These are phyloP conservation scores for Tetradesmus obliquus DNA, from an alignment of 139 green algal species.

Conservation along the genomic window DNA sequence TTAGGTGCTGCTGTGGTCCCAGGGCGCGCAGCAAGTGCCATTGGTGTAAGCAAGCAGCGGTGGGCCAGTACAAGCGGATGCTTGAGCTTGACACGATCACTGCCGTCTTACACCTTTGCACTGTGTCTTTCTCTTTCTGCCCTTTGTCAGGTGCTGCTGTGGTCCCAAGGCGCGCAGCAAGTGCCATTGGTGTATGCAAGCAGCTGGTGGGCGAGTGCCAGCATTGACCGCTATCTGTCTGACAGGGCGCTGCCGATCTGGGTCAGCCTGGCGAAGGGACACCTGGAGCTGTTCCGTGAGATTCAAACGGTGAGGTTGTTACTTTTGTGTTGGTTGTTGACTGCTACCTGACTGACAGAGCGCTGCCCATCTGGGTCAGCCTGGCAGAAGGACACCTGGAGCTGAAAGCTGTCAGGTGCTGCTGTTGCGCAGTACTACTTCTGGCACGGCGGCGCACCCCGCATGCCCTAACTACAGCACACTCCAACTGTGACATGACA, in stretches of 20 bases:
- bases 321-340: neutral
- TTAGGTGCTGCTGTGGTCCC: neutral
- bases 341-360: conserved; percentile 9
- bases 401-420: neutral
- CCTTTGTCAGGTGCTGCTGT: conserved; percentile 1
- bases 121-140: neutral
- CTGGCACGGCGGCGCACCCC: too few species aligned
- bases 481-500: too few species aligned
- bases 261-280: conserved; percentile 28
- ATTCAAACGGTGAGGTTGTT: conserved; percentile 31
- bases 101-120: neutral
- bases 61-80: neutral
- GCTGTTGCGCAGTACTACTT: neutral
- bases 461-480: too few species aligned
- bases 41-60: too few species aligned
- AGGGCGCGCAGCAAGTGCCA: neutral
- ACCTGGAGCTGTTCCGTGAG: conserved; percentile 33
- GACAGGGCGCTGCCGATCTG: conserved; percentile 27
- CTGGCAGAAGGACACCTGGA: conserved; percentile 20
- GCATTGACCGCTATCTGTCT: conserved; percentile 51
- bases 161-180: neutral
- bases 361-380: conserved; percentile 23
- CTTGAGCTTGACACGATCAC: too few species aligned
- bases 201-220: conserved; percentile 91
- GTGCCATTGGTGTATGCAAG: conserved; percentile 88